Conservation (phyloP, 345 rosid genomes). For the Balakata baccata region DNA sequence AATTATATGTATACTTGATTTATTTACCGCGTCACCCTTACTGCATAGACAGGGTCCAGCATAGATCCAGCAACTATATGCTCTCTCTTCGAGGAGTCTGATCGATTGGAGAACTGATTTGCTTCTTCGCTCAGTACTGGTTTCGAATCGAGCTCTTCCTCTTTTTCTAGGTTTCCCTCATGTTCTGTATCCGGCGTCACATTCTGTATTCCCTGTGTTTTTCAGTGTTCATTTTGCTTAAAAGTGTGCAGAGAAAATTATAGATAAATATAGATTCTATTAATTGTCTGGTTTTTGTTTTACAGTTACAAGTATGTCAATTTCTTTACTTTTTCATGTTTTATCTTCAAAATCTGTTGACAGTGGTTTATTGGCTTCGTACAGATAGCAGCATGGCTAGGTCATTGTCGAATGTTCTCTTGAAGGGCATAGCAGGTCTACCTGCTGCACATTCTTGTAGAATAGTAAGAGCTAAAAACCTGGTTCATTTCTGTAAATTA, state of each 20-base stretch:
- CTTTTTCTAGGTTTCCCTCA: background rate
- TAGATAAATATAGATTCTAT: too few relatives aligned
- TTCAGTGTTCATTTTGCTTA: too few relatives aligned
- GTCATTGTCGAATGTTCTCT: slow-evolving; percentile 50
- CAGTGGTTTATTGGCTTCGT: background rate
- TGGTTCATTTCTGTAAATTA: background rate
- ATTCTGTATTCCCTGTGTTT: background rate
- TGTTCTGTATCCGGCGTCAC: background rate
- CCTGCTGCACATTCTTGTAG: slow-evolving; percentile 41
- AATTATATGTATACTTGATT: too few relatives aligned
- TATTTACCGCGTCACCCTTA: too few relatives aligned
- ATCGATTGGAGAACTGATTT: too few relatives aligned
- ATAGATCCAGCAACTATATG: too few relatives aligned
- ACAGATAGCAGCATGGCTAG: slow-evolving; percentile 45
- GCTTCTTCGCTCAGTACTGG: too few relatives aligned
- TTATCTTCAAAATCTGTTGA: background rate
- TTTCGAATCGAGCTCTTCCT: too few relatives aligned
- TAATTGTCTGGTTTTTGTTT: background rate
- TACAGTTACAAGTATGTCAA: background rate
- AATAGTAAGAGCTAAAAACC: slow-evolving; percentile 39
- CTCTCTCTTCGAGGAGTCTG: too few relatives aligned
- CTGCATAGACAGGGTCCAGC: too few relatives aligned
- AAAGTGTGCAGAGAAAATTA: too few relatives aligned
- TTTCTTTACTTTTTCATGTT: background rate
- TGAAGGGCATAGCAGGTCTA: slow-evolving; percentile 44